Percentiles rank a stretch among this genome's conserved stretches.
Conservation (phyloP, 2,329 filamentous ascomycete genomes). For the Sclerotinia sclerotiorum region DNA sequence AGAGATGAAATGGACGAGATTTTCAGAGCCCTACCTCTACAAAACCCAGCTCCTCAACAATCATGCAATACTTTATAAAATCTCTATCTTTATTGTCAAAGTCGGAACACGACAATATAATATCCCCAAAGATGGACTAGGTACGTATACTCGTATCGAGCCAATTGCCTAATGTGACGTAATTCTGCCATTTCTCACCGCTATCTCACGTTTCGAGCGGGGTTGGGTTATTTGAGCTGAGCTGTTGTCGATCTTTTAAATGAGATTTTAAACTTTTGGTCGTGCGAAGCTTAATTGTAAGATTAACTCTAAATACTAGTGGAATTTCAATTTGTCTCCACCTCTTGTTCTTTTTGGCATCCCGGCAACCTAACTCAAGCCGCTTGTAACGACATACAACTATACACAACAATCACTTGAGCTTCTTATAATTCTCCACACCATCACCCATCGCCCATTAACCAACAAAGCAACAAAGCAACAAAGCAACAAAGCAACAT, state of each 20-base stretch:
- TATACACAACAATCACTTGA: background rate
- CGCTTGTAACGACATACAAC: background rate
- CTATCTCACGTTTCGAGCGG: background rate
- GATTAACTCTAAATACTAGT: background rate
- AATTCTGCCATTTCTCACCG: conserved; percentile 5
- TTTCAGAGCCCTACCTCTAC: no score
- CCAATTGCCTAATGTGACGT: no score
- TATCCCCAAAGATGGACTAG: no score
- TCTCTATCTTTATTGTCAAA: no score
- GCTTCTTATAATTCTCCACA: background rate
- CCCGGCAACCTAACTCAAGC: background rate
- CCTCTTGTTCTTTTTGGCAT: background rate
- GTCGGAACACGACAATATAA: no score
- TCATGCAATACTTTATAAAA: no score
- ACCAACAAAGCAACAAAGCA: no score
- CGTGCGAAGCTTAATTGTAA: background rate
- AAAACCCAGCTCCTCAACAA: no score
- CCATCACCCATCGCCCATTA: background rate
- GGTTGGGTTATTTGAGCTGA: background rate
- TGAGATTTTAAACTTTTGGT: background rate
- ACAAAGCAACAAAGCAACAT: no score
- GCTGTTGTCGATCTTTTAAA: background rate
- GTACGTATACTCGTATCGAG: no score
- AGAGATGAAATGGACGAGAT: no score
- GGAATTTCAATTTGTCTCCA: background rate